Evolutionary conservation across 2,329 filamentous ascomycete genomes (phyloP).

Genomic region (Sporothrix euskadiensis): DNA sequence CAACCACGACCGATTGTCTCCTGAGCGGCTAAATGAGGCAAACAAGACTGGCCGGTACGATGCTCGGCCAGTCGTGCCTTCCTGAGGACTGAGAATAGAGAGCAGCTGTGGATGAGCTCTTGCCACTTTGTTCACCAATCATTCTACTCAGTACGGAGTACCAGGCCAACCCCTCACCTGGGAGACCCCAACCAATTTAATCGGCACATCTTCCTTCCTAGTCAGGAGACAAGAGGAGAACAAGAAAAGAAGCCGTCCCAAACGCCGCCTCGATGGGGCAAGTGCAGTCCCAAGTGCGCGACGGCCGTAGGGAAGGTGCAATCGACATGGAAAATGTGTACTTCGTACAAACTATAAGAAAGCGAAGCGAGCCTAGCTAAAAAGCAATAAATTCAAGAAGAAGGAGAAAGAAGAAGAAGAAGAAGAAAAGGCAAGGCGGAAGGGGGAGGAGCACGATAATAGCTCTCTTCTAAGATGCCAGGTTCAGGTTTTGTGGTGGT

Average conservation of each 20-base stretch:
- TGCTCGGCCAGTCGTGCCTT: background rate
- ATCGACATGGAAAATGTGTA: no score
- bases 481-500: background rate
- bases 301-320: background rate
- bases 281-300: background rate
- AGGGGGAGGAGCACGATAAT: background rate
- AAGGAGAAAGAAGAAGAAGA: no score
- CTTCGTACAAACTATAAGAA: background rate
- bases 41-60: background rate
- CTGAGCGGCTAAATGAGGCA: conserved; percentile 24
- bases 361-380: conserved; percentile 9
- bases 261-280: background rate
- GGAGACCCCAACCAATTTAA: background rate
- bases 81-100: background rate
- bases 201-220: conserved; percentile 7
- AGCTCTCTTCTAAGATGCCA: background rate
- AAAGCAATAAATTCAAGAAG: background rate
- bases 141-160: no score
- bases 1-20: conserved; percentile 4
- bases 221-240: background rate
- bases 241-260: background rate
- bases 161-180: background rate
- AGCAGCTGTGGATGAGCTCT: background rate
- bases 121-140: background rate
- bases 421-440: background rate